phyloP scores from a whole-genome alignment of 805 yeast species.

The Myxozyma geophila region DNA sequence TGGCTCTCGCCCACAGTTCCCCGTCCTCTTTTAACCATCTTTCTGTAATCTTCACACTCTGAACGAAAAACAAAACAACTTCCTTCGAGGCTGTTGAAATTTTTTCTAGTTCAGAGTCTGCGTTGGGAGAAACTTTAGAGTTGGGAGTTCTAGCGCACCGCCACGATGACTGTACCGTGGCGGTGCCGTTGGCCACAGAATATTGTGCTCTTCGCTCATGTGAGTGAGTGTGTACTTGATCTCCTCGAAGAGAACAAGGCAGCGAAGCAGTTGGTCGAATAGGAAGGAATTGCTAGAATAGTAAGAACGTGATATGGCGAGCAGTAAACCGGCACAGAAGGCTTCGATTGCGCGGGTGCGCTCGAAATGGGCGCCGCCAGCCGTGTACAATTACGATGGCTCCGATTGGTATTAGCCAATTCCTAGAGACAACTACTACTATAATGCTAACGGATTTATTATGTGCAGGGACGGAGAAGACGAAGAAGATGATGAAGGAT shows the following conservation, averaged over 20 bases:
- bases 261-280: no score
- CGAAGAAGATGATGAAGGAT: neutral
- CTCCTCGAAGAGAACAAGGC: no score
- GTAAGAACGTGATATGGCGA: neutral
- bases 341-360: constrained; percentile 6
- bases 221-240: no score
- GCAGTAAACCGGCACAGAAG: neutral
- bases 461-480: constrained; percentile 6
- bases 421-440: neutral
- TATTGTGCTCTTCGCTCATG: neutral
- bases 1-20: constrained; percentile 63
- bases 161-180: neutral
- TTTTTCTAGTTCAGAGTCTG: neutral
- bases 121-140: neutral
- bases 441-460: neutral
- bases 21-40: constrained; percentile 85
- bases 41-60: neutral
- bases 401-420: neutral
- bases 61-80: neutral
- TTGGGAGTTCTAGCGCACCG: constrained; percentile 13
- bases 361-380: constrained; percentile 11
- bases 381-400: constrained; percentile 3
- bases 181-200: neutral
- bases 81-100: neutral
- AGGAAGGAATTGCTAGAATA: no score